Evolutionary conservation across 192 early-diverging fungal species (phyloP), one percentile per base, ranked within the genome.

Genomic region (Haplosporangium gracile): DNA sequence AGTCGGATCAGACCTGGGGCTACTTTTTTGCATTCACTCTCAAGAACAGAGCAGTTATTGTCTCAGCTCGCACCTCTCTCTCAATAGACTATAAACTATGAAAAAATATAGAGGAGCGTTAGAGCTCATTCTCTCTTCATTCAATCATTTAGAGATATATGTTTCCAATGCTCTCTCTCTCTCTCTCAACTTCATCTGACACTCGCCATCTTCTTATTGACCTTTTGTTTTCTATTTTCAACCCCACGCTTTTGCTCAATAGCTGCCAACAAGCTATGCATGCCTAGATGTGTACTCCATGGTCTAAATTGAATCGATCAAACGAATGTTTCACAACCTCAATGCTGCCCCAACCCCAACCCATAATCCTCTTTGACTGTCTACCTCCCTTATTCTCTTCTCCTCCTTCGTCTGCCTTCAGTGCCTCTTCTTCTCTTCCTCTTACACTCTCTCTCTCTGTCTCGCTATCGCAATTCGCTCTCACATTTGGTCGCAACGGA

Each of bases 171-270:
- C 60, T 65, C 60, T 65, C 11, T 45, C 5, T 43, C 42, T 43
- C 42, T 43, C 13, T 45, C 43, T 45, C 43, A 9, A n/a, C 2
- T 24, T 26, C 57, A 26, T 63, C 60, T 63, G 0, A 11, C 60
- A 15, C 10, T 63, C 55, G 8, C 24, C 26, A 32, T 65, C 60
- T 65, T 32, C 60, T 29, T 32, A 0, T 22, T 3, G 49, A 5
- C 18, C 49, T 51, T 51, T 51, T 51, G 49, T 51, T 51, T 51
- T 65, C 60, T 65, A 65, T 65, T 65, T 65, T 65, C 60, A 65
- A 65, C n/a, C 60, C 60, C 60, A 65, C 26, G 60, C 60, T 65
- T 26, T 65, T 32, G 26, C 26, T 65, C 60, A 32, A 32, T 10
- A 9, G 60, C 29, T 15, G 11, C 29, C 60, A 65, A 65, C 11